Evolutionary conservation across 331 rosid species (phyloP), one percentile per base, ranked within the genome.

Genomic region (Saraca asoca): DNA sequence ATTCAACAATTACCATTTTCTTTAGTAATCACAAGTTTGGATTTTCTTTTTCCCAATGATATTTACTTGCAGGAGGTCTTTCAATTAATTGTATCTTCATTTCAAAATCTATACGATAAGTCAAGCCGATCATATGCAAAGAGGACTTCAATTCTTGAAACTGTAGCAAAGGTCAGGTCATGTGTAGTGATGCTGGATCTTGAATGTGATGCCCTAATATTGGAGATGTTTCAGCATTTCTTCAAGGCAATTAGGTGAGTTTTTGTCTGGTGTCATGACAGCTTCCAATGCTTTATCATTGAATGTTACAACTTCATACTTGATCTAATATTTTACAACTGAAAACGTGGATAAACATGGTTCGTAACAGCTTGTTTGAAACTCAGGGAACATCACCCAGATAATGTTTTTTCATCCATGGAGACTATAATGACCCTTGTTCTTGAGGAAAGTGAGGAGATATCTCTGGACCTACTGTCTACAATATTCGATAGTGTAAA

Each of bases 151-250:
- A 90, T 94, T 70, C 89, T 94, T 20, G 97, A 94, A 78, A 90
- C 97, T 41, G 97, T 90, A 77, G 96, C 98, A 0, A 94, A 94
- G 78, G 96, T 88, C 66, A 80, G 99, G 78, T 94, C 95, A 0
- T 94, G 97, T 42, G 99, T 94, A 46, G 96, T 90, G 52, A 90
- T 94, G 99, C 75, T 94, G 72, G 99, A 94, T 81, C 96, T 94
- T 62, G 97, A 93, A 59, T 90, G 97, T 58, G 96, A 90, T 75
- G 81, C 71, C 12, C 78, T 94, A 80, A 94, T 94, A 58, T 66
- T 83, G 66, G 90, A 88, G 78, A 94, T 90, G 99, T 94, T 94
- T 78, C 87, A 86, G 81, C 86, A 90, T 79, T 94, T 94, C 80
- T 85, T 94, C 12, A 81, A 83, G 75, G 62, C 78, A 11, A 70